Percentiles rank a stretch among this genome's conserved stretches.
phyloP scores from a whole-genome alignment of 192 early-diverging fungal species.

The Backusella westeae region DNA sequence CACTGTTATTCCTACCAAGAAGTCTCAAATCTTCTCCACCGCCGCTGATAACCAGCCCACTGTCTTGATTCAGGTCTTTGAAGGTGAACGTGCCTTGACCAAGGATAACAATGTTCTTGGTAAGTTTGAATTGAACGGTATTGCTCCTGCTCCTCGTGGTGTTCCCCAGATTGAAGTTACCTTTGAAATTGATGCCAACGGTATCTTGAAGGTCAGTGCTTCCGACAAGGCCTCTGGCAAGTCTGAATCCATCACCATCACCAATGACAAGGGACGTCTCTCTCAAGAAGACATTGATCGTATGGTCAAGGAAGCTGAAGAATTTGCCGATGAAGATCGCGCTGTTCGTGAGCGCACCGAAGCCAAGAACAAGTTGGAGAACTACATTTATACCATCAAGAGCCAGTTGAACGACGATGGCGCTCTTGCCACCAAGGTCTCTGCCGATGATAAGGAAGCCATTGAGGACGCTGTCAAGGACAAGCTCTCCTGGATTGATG shows the following conservation, averaged over 20 bases:
- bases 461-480: conserved; percentile 79
- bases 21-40: conserved; percentile 98
- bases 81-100: conserved; percentile 95
- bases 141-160: conserved; percentile 93
- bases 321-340: conserved; percentile 96
- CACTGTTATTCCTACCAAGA: conserved; percentile 94
- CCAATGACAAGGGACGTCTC: conserved; percentile 95
- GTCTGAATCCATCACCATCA: conserved; percentile 95
- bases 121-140: conserved; percentile 95
- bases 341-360: conserved; percentile 84
- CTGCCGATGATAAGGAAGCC: conserved; percentile 83
- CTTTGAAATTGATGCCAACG: conserved; percentile 94
- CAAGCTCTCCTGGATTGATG: conserved; percentile 75
- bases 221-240: conserved; percentile 96
- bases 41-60: conserved; percentile 96
- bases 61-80: conserved; percentile 95
- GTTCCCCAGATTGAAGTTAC: conserved; percentile 98
- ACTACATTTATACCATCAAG: conserved; percentile 95
- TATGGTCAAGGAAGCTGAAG: conserved; percentile 95
- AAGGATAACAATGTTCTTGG: conserved; percentile 98
- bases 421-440: conserved; percentile 54
- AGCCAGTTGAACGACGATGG: conserved; percentile 77
- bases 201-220: conserved; percentile 91
- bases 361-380: conserved; percentile 95
- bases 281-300: conserved; percentile 95